phyloP scores from a whole-genome alignment of 495 filamentous ascomycete species.

The Hyaloscypha bicolor region DNA sequence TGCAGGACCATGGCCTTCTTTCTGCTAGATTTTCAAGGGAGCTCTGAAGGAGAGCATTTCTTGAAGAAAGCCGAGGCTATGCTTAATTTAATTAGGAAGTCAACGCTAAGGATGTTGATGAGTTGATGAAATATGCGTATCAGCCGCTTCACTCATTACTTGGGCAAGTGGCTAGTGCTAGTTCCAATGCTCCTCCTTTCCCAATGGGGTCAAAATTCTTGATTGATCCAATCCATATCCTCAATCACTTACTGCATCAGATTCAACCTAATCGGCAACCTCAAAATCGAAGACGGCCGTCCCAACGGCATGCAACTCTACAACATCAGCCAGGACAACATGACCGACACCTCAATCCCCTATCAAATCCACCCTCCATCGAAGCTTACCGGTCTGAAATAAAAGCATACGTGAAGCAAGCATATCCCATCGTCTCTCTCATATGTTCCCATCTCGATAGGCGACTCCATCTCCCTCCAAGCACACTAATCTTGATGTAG shows the following conservation, averaged over 20 bases:
- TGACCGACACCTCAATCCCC: slow-evolving; percentile 26
- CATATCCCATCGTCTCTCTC: background rate
- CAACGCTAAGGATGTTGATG: slow-evolving; percentile 17
- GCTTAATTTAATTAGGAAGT: slow-evolving; percentile 27
- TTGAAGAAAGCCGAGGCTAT: slow-evolving; percentile 29
- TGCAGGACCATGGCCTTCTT: slow-evolving; percentile 35
- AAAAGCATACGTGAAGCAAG: slow-evolving; percentile 11
- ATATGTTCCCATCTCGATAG: no score
- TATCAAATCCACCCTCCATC: slow-evolving; percentile 26
- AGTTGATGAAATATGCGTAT: slow-evolving; percentile 10
- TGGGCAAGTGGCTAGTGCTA: no score
- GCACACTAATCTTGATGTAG: no score
- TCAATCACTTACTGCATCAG: slow-evolving; percentile 3
- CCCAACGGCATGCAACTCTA: slow-evolving; percentile 36
- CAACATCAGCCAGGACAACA: slow-evolving; percentile 36
- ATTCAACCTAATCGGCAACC: slow-evolving; percentile 10
- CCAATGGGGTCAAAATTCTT: no score
- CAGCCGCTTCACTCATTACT: no score
- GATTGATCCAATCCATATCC: no score
- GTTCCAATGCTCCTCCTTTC: no score
- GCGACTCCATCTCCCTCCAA: no score
- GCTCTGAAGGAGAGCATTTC: slow-evolving; percentile 23
- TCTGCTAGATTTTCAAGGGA: slow-evolving; percentile 29
- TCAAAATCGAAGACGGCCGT: slow-evolving; percentile 23
- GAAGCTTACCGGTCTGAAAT: slow-evolving; percentile 16